phyloP scores from a whole-genome alignment of 1,284 basidiomycete species.

The Flammula alnicola region DNA sequence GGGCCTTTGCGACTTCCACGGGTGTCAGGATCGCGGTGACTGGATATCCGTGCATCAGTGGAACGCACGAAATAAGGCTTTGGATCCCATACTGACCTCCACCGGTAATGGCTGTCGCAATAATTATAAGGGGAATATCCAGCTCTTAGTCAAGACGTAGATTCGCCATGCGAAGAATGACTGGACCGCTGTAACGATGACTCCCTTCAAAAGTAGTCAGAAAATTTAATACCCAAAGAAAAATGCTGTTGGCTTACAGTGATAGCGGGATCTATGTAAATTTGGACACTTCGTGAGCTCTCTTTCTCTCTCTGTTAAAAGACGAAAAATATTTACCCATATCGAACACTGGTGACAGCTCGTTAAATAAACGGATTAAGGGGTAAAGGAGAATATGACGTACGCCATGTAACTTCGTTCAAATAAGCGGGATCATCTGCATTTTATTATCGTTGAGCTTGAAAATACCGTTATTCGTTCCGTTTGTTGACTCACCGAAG shows the following conservation, averaged over 20 bases:
- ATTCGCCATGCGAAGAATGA: constrained; percentile 44
- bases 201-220: constrained; percentile 22
- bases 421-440: constrained; percentile 21
- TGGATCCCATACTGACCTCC: constrained; percentile 16
- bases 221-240: background rate
- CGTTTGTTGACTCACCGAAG: constrained; percentile 23
- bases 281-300: background rate
- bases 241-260: constrained; percentile 18
- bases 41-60: background rate
- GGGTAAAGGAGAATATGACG: constrained; percentile 1
- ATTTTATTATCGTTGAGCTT: background rate
- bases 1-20: constrained; percentile 24
- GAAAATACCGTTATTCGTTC: background rate
- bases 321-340: constrained; percentile 19
- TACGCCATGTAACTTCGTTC: constrained; percentile 24
- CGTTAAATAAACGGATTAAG: background rate
- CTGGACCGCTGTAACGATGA: constrained; percentile 38
- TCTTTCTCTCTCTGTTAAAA: background rate
- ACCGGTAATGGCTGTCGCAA: constrained; percentile 18
- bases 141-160: constrained; percentile 29
- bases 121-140: constrained; percentile 25
- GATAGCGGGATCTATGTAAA: constrained; percentile 24
- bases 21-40: constrained; percentile 25
- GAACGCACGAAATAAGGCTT: background rate
- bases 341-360: constrained; percentile 23